Evolutionary conservation across 2,329 filamentous ascomycete species (phyloP), one percentile per base, ranked within the genome.

Genomic region (Exophiala oligosperma): DNA sequence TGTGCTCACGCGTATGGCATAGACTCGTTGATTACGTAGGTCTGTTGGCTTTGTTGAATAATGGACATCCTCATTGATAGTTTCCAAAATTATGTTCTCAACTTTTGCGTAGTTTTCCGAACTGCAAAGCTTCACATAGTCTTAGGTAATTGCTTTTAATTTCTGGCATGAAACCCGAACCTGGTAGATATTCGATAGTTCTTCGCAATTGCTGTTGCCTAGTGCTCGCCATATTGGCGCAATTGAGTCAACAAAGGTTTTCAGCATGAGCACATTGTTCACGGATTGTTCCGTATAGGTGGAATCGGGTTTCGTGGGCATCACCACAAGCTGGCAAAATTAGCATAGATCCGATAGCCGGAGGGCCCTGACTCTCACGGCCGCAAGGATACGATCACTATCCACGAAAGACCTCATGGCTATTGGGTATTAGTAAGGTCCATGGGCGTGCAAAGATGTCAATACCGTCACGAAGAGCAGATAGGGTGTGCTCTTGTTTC

Each of bases 191-290:
- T 84, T 84, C 43, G 79, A 69, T 11, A 96, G 75, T 60, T 95
- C 79, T 11, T 81, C 75, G 57, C 86, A 88, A 49, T 79, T 80
- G 4, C 86, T 86, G 21, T 86, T 81, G 1, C 76, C 76, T 21
- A 97, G 76, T 1, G 89, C 86, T 64, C 88, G 81, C 63, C 86
- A 86, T 0, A 97, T 73, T 0, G 84, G 81, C 2, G 81, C 80
- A 32, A 95, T 83, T 1, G 86, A 83, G 50, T 81, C 80, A 0
- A 95, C 79, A 64, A 93, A 96, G 26, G 86, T 85, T 69, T 97
- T 97, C 29, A 97, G 76, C 81, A 91, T 89, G 44, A 97, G 84
- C 5, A 97, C 82, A 66, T 93, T 85, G 67, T 96, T 96, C 67
- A 96, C 87, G 2, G 89, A 87, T 64, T 92, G 89, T 69, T 96